phyloP scores from a whole-genome alignment of 176 grass and related monocot species.

The Pharus latifolius region DNA sequence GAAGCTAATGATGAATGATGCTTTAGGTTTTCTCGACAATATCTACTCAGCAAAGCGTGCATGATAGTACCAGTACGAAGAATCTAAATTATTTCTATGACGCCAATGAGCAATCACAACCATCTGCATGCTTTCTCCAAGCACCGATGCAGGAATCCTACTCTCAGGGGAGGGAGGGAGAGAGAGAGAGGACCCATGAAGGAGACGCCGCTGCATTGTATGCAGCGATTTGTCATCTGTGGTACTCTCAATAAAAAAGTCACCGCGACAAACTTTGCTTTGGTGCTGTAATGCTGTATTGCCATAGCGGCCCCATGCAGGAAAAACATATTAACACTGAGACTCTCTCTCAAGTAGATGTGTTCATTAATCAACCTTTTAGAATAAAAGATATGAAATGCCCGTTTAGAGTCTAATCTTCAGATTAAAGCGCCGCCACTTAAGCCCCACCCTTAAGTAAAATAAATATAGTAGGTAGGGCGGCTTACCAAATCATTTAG shows the following conservation, averaged over 20 bases:
- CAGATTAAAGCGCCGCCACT: neutral
- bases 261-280: neutral
- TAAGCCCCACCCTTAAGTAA: neutral
- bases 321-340: neutral
- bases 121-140: neutral
- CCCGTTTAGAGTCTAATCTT: neutral
- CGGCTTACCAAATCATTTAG: neutral
- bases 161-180: neutral
- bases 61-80: neutral
- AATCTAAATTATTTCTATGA: neutral
- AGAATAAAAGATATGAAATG: neutral
- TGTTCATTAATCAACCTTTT: neutral
- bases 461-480: neutral
- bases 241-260: no score
- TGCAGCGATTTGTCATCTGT: no score
- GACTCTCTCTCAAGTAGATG: neutral
- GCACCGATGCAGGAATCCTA: neutral
- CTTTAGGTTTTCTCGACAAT: neutral
- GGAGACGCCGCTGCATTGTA: no score
- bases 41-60: neutral
- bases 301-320: neutral
- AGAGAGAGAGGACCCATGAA: neutral
- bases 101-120: neutral
- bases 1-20: neutral
- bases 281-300: slow-evolving; percentile 8